Percentiles rank a stretch among this genome's conserved stretches.
Conservation (phyloP, 306 rosid species). For the Begonia peltatifolia region DNA sequence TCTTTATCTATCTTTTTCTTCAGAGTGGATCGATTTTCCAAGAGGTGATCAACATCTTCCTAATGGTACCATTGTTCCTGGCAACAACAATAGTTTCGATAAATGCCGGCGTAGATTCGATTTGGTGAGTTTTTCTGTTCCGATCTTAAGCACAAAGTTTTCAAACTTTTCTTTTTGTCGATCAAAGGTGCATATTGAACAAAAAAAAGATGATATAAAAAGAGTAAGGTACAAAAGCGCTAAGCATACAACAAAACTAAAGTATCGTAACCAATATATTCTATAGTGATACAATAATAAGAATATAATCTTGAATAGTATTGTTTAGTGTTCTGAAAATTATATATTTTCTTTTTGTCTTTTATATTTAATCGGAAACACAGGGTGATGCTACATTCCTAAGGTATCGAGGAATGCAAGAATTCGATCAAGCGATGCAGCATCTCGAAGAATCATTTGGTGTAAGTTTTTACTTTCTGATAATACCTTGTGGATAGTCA, state of each 20-base stretch:
- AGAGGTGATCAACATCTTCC: constrained; percentile 70
- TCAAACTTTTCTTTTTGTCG: no score
- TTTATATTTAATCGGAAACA: not conserved
- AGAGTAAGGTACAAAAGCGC: no score
- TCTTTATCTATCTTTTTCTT: constrained; percentile 10
- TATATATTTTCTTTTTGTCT: no score
- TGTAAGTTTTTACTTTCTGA: constrained; percentile 36
- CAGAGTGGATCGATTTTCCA: constrained; percentile 99
- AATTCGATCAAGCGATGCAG: constrained; percentile 95
- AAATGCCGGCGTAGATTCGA: constrained; percentile 97
- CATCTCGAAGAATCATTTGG: constrained; percentile 74
- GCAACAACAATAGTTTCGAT: constrained; percentile 67
- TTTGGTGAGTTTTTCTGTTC: constrained; percentile 41
- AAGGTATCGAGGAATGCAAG: constrained; percentile 85
- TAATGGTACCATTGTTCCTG: constrained; percentile 39
- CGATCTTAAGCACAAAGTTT: no score
- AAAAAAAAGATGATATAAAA: no score
- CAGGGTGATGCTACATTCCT: constrained; percentile 80
- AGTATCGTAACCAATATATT: no score
- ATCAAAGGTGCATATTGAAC: no score
- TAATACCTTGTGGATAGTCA: not conserved
- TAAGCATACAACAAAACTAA: no score
- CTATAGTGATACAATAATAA: no score
- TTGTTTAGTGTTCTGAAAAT: no score
- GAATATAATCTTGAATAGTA: no score